A percentile compares a stretch with the other conserved stretches of the same genome.
These are phyloP conservation scores for Dianthus caryophyllus DNA, from an alignment of 148 eudicot genomes.

Conservation along the genomic window DNA sequence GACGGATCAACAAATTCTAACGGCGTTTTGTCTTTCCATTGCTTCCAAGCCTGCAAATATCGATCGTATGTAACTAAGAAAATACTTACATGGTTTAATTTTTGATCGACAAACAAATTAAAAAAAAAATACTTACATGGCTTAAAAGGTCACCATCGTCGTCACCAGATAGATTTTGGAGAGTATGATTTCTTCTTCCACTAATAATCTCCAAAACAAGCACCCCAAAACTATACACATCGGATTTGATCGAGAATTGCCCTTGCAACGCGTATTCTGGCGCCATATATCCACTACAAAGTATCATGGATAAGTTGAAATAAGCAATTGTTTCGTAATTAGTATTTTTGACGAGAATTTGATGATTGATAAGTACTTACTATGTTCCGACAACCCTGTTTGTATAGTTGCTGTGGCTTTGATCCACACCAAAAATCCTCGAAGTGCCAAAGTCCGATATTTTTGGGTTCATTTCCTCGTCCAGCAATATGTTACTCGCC, in stretches of 20 bases:
- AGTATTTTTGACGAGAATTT: too few species aligned
- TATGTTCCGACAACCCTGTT: constrained; percentile 17
- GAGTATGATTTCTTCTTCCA: constrained; percentile 19
- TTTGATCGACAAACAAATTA: too few species aligned
- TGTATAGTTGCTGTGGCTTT: constrained; percentile 21
- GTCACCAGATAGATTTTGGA: not conserved
- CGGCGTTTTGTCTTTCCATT: constrained; percentile 13
- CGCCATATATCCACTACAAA: not conserved
- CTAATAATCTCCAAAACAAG: constrained; percentile 34
- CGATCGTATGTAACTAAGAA: too few species aligned
- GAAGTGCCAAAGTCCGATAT: constrained; percentile 31
- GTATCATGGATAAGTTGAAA: not conserved
- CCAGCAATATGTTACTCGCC: constrained; percentile 19
- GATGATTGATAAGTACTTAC: too few species aligned
- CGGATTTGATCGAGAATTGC: constrained; percentile 23
- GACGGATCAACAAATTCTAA: constrained; percentile 27
- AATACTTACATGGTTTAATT: too few species aligned
- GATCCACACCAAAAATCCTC: constrained; percentile 26
- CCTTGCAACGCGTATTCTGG: constrained; percentile 15
- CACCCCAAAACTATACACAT: constrained; percentile 30
- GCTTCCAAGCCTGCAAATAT: constrained; percentile 23
- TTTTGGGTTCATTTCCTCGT: constrained; percentile 20
- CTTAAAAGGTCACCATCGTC: constrained; percentile 20
- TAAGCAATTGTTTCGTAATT: too few species aligned
- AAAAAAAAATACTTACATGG: constrained; percentile 29